Conservation (phyloP, 78 protist genomes). For the Dictyostelium firmibasis region DNA sequence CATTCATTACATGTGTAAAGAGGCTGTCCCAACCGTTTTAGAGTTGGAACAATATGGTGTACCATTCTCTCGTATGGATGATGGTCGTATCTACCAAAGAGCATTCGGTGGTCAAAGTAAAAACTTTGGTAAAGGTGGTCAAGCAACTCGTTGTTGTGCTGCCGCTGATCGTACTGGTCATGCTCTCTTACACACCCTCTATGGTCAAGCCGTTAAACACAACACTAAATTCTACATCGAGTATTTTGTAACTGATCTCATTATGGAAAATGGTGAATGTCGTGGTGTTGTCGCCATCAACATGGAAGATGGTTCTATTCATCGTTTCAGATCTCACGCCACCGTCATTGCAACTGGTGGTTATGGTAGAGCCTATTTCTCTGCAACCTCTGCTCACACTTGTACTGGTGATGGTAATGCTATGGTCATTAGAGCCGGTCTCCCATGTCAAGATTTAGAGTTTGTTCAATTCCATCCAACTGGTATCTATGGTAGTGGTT, state of each 20-base stretch:
- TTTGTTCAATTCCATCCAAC: constrained; percentile 99
- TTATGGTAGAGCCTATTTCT: constrained; percentile 95
- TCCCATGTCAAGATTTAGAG: constrained; percentile 96
- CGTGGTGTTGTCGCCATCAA: constrained; percentile 92
- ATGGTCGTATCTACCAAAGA: constrained; percentile 94
- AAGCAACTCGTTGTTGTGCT: constrained; percentile 85
- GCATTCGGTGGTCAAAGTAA: constrained; percentile 96
- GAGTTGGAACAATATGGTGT: constrained; percentile 98
- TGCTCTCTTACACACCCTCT: constrained; percentile 98
- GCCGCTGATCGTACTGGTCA: constrained; percentile 99
- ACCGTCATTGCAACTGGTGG: constrained; percentile 98
- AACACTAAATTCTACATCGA: constrained; percentile 96
- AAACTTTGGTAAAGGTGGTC: constrained; percentile 75
- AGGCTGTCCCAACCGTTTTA: constrained; percentile 96
- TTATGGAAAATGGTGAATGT: constrained; percentile 96
- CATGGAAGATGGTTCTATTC: constrained; percentile 96
- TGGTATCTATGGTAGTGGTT: constrained; percentile 99
- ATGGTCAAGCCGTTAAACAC: constrained; percentile 94
- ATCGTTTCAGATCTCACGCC: constrained; percentile 92
- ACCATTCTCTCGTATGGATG: constrained; percentile 98
- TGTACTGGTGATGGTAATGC: constrained; percentile 99
- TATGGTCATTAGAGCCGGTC: constrained; percentile 95
- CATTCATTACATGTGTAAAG: constrained; percentile 98
- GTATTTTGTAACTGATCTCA: constrained; percentile 98
- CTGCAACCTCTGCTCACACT: constrained; percentile 98